Base-by-base conservation (phyloP, 169 alveolate genomes). In the Eimeria sp. region DNA sequence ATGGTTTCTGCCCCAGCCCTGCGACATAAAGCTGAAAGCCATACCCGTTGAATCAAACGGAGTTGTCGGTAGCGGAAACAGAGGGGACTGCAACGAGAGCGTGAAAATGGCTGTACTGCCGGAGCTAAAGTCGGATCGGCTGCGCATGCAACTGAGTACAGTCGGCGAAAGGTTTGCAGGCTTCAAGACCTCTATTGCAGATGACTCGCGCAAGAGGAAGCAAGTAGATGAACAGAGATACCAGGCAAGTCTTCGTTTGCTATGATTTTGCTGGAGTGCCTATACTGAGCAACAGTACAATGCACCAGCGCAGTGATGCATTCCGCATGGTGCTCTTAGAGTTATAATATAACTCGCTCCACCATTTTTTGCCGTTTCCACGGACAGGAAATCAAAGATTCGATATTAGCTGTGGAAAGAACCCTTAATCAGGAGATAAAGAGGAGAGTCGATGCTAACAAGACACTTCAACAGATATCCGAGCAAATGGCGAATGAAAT, bases 401-500 rank as follows among this genome's bases (percentile, higher is more conserved):
- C 95, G 40, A 89, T 95, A 49, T 71, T 76, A 18, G 94, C 91
- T 20, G 62, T 95, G 18, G 97, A 95, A 46, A 95, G 90, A 52
- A 90, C 95, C 43, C 62, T 95, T n/a, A 95, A 95, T 66, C 78
- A 77, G n/a, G 97, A 95, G 77, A 95, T 95, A 72, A 89, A 89
- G 71, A 56, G 97, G 64, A 46, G 97, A 33, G 96, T 95, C 66
- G 97, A 95, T 52, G 95, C 95, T 54, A 95, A 95, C 85, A 90
- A 89, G 54, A 56, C 95, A 33, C 90, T 91, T 52, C 97, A 95
- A 52, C 96, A 89, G 78, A 76, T 95, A 46, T 76, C 96, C 33
- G 97, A 95, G 85, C 95, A 95, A n/a, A 90, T 90, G 96, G 96
- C 97, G 18, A 95, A 91, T 71, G 96, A 95, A 85, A 95, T 95